These are phyloP conservation scores for Saccharum hybrid DNA, from an alignment of 202 grass and related monocot genomes.

Conservation along the genomic window DNA sequence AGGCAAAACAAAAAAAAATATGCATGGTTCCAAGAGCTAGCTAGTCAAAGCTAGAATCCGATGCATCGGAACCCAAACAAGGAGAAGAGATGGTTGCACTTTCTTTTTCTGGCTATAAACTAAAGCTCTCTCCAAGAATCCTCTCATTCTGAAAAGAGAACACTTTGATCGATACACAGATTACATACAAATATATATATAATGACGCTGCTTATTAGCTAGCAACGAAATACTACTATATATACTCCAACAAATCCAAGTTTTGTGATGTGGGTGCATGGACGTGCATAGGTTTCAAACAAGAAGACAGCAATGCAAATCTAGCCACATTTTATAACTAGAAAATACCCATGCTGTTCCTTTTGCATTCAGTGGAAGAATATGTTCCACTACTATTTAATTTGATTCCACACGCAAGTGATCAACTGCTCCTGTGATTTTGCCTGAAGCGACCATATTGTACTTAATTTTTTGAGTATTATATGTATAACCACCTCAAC, in stretches of 20 bases:
- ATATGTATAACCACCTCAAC: background rate
- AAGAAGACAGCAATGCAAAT: constrained; percentile 17
- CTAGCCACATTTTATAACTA: constrained; percentile 11
- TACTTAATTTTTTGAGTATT: background rate
- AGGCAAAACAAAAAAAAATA: constrained; percentile 20
- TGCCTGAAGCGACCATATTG: background rate
- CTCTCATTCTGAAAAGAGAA: constrained; percentile 35
- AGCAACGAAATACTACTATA: constrained; percentile 24
- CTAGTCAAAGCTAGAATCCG: constrained; percentile 51
- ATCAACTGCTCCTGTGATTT: constrained; percentile 33
- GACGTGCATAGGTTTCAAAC: constrained; percentile 36
- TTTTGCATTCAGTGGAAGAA: constrained; percentile 57
- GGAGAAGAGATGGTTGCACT: constrained; percentile 31
- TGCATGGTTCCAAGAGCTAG: constrained; percentile 14
- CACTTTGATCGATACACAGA: constrained; percentile 13
- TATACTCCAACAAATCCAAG: background rate
- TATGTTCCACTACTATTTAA: constrained; percentile 40
- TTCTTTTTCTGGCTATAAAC: background rate
- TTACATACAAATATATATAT: background rate
- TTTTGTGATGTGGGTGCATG: background rate
- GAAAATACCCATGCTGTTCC: constrained; percentile 31
- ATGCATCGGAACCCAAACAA: constrained; percentile 48
- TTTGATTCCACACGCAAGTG: constrained; percentile 32
- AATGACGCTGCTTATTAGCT: constrained; percentile 19
- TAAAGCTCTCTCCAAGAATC: constrained; percentile 39